Evolutionary conservation across 495 filamentous ascomycete genomes (phyloP).

Genomic region (Aspergillus mulundensis): DNA sequence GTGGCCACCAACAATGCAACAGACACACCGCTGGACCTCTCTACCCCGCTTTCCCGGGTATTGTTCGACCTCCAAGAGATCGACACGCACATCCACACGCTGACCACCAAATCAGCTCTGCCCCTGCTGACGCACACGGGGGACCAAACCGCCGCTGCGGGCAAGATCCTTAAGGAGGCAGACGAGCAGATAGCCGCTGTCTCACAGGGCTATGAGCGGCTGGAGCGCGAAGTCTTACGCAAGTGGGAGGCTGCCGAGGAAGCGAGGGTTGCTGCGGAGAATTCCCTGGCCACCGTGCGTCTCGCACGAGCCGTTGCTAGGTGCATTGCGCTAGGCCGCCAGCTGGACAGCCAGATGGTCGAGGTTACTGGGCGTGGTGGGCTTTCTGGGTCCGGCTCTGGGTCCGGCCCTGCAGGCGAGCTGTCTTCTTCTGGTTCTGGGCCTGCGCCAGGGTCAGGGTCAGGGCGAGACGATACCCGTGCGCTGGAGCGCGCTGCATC

Average conservation of each 20-base stretch:
- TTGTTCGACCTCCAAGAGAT: constrained; percentile 97
- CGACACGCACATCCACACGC: constrained; percentile 86
- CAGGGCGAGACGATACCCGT: constrained; percentile 60
- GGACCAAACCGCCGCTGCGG: constrained; percentile 63
- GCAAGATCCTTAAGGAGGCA: constrained; percentile 64
- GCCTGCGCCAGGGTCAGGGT: not conserved
- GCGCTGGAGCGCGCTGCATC: constrained; percentile 74
- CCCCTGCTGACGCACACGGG: constrained; percentile 78
- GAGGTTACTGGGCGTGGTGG: constrained; percentile 51
- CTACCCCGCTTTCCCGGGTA: constrained; percentile 88
- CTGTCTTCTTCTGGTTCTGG: not conserved
- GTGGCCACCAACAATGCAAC: constrained; percentile 85
- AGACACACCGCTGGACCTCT: constrained; percentile 86
- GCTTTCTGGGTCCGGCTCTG: constrained; percentile 7
- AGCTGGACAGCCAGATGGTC: constrained; percentile 77
- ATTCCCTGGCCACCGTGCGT: constrained; percentile 74
- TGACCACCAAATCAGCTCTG: constrained; percentile 80
- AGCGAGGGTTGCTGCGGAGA: constrained; percentile 64
- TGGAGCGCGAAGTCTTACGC: constrained; percentile 76
- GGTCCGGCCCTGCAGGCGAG: constrained; percentile 18
- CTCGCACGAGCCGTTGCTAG: constrained; percentile 71
- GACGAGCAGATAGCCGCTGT: constrained; percentile 72
- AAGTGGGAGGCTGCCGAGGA: constrained; percentile 79
- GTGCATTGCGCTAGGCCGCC: constrained; percentile 72
- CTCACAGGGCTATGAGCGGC: constrained; percentile 75